A percentile compares a stretch with the other conserved stretches of the same genome.
Evolutionary conservation across 148 eudicot species (phyloP).

Genomic region (Arbutus unedo): DNA sequence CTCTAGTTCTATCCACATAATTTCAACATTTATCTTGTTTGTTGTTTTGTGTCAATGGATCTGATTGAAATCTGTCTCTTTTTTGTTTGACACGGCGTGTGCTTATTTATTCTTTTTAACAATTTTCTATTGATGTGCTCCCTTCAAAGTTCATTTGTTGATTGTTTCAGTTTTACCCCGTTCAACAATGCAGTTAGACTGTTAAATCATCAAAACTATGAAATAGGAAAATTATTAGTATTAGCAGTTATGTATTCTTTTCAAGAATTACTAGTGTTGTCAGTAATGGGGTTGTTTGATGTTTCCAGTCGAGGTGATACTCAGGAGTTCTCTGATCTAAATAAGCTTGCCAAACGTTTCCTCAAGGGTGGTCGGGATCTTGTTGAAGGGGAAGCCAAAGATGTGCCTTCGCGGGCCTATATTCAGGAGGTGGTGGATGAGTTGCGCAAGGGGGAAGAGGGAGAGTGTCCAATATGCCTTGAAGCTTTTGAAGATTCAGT

Average conservation of each 20-base stretch:
- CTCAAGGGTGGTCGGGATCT: constrained; percentile 56
- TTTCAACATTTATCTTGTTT: background rate
- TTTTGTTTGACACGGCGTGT: background rate
- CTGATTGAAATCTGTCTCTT: background rate
- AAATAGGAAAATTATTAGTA: background rate
- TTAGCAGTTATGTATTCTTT: background rate
- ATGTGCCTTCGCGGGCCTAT: constrained; percentile 77
- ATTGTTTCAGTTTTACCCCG: background rate
- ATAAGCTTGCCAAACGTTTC: constrained; percentile 92
- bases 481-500: constrained; percentile 99
- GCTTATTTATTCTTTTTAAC: background rate
- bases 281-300: constrained; percentile 24
- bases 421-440: constrained; percentile 91
- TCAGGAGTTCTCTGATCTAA: constrained; percentile 84
- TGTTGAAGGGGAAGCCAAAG: constrained; percentile 56
- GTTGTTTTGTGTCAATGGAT: background rate
- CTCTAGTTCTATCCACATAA: background rate
- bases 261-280: too few relatives aligned
- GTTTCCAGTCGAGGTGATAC: constrained; percentile 89
- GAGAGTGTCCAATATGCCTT: constrained; percentile 98
- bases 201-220: too few relatives aligned
- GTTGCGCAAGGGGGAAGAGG: constrained; percentile 84
- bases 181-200: background rate
- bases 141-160: background rate
- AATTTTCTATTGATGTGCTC: background rate